These are phyloP conservation scores for Colletotrichum sansevieriae DNA, from an alignment of 2,329 filamentous ascomycete genomes.

Conservation along the genomic window DNA sequence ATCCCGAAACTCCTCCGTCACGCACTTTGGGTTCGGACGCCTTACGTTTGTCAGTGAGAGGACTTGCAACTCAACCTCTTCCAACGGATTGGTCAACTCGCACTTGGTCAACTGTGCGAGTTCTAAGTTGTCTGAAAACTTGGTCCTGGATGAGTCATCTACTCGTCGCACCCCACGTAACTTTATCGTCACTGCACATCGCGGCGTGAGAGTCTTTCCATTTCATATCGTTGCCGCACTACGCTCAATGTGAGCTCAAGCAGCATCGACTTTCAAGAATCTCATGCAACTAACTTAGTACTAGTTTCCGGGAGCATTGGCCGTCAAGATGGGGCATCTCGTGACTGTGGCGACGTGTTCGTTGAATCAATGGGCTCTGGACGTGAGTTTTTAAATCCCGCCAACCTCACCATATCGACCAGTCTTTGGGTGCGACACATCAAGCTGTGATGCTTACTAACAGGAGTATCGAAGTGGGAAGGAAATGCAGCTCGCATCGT, in stretches of 20 bases:
- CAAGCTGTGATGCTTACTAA: background rate
- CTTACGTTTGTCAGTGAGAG: background rate
- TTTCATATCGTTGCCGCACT: no score
- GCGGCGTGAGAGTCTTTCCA: background rate
- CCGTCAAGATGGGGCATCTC: constrained; percentile 41
- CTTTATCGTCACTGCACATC: constrained; percentile 16
- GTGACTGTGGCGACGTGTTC: constrained; percentile 54
- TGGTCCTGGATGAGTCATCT: constrained; percentile 31
- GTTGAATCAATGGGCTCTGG: constrained; percentile 61
- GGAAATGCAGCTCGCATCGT: constrained; percentile 73
- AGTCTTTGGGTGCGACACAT: constrained; percentile 47
- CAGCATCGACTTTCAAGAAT: background rate
- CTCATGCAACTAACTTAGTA: background rate
- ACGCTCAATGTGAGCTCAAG: background rate
- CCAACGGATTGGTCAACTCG: background rate
- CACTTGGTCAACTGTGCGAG: background rate
- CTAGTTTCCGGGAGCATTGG: background rate
- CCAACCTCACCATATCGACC: background rate
- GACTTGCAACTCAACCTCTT: background rate
- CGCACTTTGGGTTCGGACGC: constrained; percentile 5
- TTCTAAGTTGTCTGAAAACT: background rate
- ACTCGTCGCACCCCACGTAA: constrained; percentile 16
- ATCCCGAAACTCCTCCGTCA: constrained; percentile 29
- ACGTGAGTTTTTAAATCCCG: constrained; percentile 47
- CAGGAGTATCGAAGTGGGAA: constrained; percentile 48